Conservation (phyloP, 768 basidiomycete species). For the Amylocystis lapponica region DNA sequence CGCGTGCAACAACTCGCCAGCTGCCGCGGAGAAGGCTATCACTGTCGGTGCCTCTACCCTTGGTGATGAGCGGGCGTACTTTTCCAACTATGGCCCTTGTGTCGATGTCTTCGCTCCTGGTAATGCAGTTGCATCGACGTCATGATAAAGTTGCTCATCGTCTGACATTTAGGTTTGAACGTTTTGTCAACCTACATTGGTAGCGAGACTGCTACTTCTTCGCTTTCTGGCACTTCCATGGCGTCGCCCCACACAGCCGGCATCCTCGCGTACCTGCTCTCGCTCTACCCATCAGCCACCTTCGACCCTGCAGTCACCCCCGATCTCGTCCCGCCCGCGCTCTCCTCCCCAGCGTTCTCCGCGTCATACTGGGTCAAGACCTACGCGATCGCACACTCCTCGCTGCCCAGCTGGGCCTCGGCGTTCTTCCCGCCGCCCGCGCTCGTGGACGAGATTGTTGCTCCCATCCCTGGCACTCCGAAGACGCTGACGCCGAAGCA, state of each 20-base stretch:
- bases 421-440: constrained; percentile 50
- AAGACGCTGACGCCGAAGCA: constrained; percentile 55
- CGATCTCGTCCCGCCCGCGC: constrained; percentile 31
- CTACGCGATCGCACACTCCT: constrained; percentile 49
- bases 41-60: constrained; percentile 93
- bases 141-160: background rate
- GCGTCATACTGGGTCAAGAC: no score
- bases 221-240: constrained; percentile 91
- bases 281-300: constrained; percentile 66
- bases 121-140: constrained; percentile 17
- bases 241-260: constrained; percentile 92
- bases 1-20: constrained; percentile 92
- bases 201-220: constrained; percentile 52
- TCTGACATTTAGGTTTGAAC: constrained; percentile 51
- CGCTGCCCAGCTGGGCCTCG: constrained; percentile 54
- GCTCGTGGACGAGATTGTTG: constrained; percentile 36
- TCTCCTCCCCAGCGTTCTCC: constrained; percentile 32
- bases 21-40: constrained; percentile 80
- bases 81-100: constrained; percentile 88
- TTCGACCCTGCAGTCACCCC: constrained; percentile 50
- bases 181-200: constrained; percentile 86
- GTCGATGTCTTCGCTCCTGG: constrained; percentile 93
- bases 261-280: constrained; percentile 86
- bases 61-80: constrained; percentile 77
- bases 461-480: constrained; percentile 39